Base-by-base conservation (phyloP, 169 alveolate genomes). In the Eimeria necatrix region DNA sequence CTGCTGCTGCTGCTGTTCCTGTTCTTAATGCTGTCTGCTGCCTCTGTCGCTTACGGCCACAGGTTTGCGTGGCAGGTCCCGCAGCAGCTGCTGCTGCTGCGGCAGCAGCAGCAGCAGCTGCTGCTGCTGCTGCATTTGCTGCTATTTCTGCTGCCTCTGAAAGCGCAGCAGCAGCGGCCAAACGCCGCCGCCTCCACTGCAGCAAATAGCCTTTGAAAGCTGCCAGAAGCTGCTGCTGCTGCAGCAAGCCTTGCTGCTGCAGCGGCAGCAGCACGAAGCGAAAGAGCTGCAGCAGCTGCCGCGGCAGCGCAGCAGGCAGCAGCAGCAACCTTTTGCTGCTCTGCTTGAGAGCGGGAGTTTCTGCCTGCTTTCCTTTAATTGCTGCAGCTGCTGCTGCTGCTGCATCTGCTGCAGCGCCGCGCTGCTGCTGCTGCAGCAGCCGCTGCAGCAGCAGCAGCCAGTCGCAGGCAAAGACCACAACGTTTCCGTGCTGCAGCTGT, bases 181-280 rank as follows among this genome's bases (percentile, higher is more conserved):
- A 5, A 16, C 78, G 18, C 26, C 78, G 78, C 10, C 26, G 78
- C 20, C 20, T 12, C 78, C 78, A 68, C 46, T 68, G 78, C 78
- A 68, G 78, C 78, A 68, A 68, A 68, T 68, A 68, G 78, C 78
- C 78, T n/a, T 68, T n/a, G 26, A 68, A 68, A n/a, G 78, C 78
- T 5, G 78, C 78, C 10, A 68, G 78, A 12, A 68, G 78, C 41
- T 18, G 78, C 78, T 68, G 46, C 78, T 68, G 78, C 20, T 68
- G 78, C 26, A 68, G 78, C 78, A 16, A 5, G 8, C 78, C 78
- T n/a, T 68, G 78, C 78, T 68, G 78, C 78, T 68, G 78, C 78
- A 68, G 46, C 78, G 6, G 78, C 78, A 68, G 78, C 78, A 68
- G 16, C 18, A 68, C 78, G 41, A 8, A 68, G 41, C 26, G 78